Evolutionary conservation across 106 monocot genomes (phyloP).

Genomic region (Triglochin maritima): DNA sequence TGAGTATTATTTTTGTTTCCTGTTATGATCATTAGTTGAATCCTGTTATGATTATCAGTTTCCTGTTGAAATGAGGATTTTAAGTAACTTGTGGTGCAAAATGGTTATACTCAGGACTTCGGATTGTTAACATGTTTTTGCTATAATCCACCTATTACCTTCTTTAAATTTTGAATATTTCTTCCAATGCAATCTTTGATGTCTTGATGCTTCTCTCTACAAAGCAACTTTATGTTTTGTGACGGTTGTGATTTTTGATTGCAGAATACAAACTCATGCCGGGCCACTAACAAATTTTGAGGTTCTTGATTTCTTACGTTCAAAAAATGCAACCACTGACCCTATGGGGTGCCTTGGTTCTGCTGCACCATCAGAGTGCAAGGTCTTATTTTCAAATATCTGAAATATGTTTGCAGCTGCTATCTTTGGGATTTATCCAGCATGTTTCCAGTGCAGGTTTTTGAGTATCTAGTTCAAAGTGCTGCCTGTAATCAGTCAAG

Average conservation of each 20-base stretch:
- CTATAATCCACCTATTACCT: too few relatives aligned
- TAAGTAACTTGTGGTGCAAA: too few relatives aligned
- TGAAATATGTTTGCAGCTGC: not conserved
- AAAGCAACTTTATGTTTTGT: too few relatives aligned
- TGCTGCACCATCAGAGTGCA: slow-evolving; percentile 71
- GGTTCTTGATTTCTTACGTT: slow-evolving; percentile 63
- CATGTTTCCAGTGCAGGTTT: slow-evolving; percentile 32
- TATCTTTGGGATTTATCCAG: not conserved
- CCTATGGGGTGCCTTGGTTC: slow-evolving; percentile 69
- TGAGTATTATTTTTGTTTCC: too few relatives aligned
- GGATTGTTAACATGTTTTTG: too few relatives aligned
- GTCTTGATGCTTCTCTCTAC: too few relatives aligned
- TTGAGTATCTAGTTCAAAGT: slow-evolving; percentile 48
- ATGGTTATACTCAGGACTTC: too few relatives aligned
- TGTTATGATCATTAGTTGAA: too few relatives aligned
- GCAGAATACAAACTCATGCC: slow-evolving; percentile 43
- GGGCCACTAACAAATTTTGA: slow-evolving; percentile 74
- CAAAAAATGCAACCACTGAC: slow-evolving; percentile 58
- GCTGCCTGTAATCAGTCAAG: slow-evolving; percentile 65
- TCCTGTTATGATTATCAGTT: too few relatives aligned
- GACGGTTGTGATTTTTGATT: not conserved
- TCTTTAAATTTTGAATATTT: too few relatives aligned
- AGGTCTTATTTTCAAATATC: slow-evolving; percentile 27
- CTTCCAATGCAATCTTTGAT: too few relatives aligned
- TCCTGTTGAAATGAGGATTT: too few relatives aligned